Evolutionary conservation across 257 asterid genomes (phyloP).

Genomic region (Osmanthus fragrans): DNA sequence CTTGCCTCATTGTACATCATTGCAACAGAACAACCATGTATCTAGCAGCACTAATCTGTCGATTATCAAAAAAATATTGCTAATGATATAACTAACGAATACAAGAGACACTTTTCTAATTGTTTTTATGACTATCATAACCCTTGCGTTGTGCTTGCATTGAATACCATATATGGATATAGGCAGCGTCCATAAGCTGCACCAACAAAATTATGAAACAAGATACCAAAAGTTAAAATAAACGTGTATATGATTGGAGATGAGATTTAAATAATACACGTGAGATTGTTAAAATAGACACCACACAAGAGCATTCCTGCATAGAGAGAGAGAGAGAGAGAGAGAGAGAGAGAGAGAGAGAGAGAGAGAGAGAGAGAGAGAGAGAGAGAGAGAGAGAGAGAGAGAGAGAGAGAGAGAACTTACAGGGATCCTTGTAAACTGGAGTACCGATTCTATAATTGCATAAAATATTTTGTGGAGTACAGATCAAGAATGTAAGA

Average conservation of each 20-base stretch:
- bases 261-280: neutral
- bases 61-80: no score
- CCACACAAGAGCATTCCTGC: neutral
- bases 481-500: constrained; percentile 23
- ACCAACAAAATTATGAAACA: neutral
- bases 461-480: neutral
- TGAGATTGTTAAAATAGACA: no score
- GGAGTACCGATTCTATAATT: neutral
- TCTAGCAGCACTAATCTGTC: no score
- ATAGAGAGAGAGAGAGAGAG: neutral
- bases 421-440: constrained; percentile 22
- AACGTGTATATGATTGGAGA: neutral
- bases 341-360: neutral
- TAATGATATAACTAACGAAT: no score
- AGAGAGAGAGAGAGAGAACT: neutral
- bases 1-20: neutral
- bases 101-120: neutral
- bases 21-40: neutral
- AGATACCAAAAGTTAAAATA: neutral
- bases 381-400: neutral
- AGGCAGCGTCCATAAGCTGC: neutral
- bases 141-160: neutral
- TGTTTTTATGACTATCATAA: neutral
- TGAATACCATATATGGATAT: neutral
- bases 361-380: neutral